phyloP scores from a whole-genome alignment of 345 rosid species.

The Eucalyptus melliodora region DNA sequence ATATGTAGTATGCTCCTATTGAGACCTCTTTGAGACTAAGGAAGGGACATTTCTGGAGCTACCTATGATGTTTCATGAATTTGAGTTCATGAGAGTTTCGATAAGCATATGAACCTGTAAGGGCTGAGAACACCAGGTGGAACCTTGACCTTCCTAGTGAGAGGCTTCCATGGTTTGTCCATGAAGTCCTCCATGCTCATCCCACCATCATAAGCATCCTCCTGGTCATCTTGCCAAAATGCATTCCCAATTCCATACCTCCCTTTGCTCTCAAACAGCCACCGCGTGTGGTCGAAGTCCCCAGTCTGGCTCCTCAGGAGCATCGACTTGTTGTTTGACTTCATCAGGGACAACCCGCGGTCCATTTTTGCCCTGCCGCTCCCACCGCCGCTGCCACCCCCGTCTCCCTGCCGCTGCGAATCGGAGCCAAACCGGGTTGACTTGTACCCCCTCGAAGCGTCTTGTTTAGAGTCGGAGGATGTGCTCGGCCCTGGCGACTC shows the following conservation, averaged over 20 bases:
- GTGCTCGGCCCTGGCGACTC: conserved; percentile 19
- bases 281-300: conserved; percentile 91
- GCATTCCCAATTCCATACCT: conserved; percentile 81
- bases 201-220: conserved; percentile 22
- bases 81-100: neutral
- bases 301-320: conserved; percentile 77
- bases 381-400: neutral
- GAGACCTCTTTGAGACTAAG: neutral
- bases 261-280: conserved; percentile 78
- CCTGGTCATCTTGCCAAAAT: conserved; percentile 50
- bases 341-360: conserved; percentile 68
- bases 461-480: neutral
- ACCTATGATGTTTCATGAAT: neutral
- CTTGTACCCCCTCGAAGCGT: neutral
- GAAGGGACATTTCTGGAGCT: neutral
- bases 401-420: neutral
- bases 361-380: conserved; percentile 25
- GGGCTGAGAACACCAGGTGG: conserved; percentile 72
- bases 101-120: conserved; percentile 27
- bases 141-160: conserved; percentile 63
- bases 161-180: conserved; percentile 98
- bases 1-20: neutral
- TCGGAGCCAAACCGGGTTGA: conserved; percentile 7
- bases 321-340: conserved; percentile 64
- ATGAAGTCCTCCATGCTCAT: conserved; percentile 74